Evolutionary conservation across 1,139 yeast species (phyloP).

Genomic region (Scheffersomyces quercinus): DNA sequence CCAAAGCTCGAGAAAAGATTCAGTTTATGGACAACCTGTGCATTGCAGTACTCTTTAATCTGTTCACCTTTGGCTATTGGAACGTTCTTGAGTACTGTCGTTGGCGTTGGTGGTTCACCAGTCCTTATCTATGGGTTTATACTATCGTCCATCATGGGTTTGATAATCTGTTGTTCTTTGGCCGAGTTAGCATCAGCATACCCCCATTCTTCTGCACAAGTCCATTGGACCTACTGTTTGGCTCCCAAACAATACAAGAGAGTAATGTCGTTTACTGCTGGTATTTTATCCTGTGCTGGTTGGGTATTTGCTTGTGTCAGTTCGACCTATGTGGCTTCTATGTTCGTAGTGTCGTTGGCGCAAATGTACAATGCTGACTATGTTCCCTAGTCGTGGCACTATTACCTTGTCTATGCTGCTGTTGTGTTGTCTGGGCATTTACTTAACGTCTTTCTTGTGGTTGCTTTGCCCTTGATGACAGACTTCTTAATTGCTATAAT

Average conservation of each 20-base stretch:
- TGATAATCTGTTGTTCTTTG: constrained; percentile 23
- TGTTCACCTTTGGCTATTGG: constrained; percentile 29
- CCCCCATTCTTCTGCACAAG: constrained; percentile 31
- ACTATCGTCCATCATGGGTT: constrained; percentile 20
- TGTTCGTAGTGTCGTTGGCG: constrained; percentile 8
- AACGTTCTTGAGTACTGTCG: constrained; percentile 24
- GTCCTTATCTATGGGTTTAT: constrained; percentile 24
- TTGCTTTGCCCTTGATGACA: constrained; percentile 19
- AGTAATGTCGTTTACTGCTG: constrained; percentile 18
- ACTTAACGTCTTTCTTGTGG: constrained; percentile 22
- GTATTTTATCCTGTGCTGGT: constrained; percentile 15
- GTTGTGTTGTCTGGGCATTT: constrained; percentile 15
- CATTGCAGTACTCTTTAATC: constrained; percentile 24
- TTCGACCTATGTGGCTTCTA: constrained; percentile 8
- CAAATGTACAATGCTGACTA: constrained; percentile 22
- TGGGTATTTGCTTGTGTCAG: constrained; percentile 12
- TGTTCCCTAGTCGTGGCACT: constrained; percentile 24
- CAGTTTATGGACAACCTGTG: constrained; percentile 23
- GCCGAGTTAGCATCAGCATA: constrained; percentile 31
- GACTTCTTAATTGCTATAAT: constrained; percentile 20
- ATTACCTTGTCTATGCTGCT: constrained; percentile 21
- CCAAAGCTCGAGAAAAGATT: constrained; percentile 18
- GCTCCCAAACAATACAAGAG: constrained; percentile 20
- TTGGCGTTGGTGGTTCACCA: constrained; percentile 30
- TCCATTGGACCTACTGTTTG: constrained; percentile 29